phyloP scores from a whole-genome alignment of 2,329 filamentous ascomycete genomes.

The Neonectria ditissima region DNA sequence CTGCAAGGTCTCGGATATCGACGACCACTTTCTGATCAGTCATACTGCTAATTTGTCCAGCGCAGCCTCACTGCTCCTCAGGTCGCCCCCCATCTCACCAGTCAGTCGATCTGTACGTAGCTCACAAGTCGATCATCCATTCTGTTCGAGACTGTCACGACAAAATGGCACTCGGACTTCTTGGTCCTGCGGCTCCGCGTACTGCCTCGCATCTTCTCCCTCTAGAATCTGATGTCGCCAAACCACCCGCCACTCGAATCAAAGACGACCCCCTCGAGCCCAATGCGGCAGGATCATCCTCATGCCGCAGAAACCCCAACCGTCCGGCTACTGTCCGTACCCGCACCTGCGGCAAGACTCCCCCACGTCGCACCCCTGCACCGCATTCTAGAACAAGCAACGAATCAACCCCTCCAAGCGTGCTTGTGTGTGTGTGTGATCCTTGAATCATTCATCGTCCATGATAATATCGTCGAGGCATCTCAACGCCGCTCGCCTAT shows the following conservation, averaged over 20 bases:
- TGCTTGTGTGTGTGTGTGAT: constrained; percentile 1
- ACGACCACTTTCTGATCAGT: neutral
- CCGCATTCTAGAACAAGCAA: constrained; percentile 35
- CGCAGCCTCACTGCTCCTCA: neutral
- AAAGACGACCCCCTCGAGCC: constrained; percentile 19
- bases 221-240: constrained; percentile 10
- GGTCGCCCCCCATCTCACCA: neutral
- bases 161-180: neutral
- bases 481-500: constrained; percentile 1
- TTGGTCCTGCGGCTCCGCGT: constrained; percentile 31
- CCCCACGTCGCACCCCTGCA: constrained; percentile 13
- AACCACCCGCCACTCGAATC: constrained; percentile 23
- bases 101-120: neutral
- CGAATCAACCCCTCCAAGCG: constrained; percentile 13
- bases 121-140: neutral
- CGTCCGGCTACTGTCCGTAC: constrained; percentile 11
- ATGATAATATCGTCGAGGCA: constrained; percentile 8
- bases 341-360: constrained; percentile 12
- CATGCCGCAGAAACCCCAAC: constrained; percentile 21
- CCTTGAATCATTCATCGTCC: constrained; percentile 10
- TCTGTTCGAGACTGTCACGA: neutral
- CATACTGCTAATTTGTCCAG: neutral
- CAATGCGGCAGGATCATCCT: constrained; percentile 32
- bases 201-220: constrained; percentile 19
- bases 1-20: constrained; percentile 2